Conservation (phyloP, 2,329 filamentous ascomycete species). For the Colletotrichum sidae region DNA sequence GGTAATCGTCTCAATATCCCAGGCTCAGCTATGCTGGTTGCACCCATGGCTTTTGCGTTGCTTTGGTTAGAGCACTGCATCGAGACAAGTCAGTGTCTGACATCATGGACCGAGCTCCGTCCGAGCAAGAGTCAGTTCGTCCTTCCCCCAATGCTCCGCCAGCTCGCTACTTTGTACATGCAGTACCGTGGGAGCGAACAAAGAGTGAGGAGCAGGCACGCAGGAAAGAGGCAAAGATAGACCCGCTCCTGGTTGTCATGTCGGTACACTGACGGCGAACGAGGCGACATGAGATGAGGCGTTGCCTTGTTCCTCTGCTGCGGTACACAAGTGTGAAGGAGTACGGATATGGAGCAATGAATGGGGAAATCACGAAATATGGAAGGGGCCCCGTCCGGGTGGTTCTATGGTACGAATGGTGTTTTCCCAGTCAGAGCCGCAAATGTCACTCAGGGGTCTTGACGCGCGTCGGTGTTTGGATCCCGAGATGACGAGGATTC, state of each 20-base stretch:
- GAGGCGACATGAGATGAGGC: neutral
- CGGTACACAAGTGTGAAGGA: neutral
- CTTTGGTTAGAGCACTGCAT: neutral
- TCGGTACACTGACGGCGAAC: conserved; percentile 5
- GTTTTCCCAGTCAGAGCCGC: conserved; percentile 31
- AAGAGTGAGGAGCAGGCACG: neutral
- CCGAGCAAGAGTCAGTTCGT: conserved; percentile 12
- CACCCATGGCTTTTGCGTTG: too few relatives aligned
- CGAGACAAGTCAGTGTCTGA: conserved; percentile 22
- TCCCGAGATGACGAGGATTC: conserved; percentile 12
- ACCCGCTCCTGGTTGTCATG: conserved; percentile 24
- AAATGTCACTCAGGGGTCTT: conserved; percentile 28
- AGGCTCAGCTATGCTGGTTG: neutral
- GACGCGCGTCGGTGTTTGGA: conserved; percentile 7
- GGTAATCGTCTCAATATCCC: neutral
- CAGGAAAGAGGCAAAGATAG: conserved; percentile 7
- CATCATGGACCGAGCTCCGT: conserved; percentile 34
- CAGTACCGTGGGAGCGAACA: neutral
- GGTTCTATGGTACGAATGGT: conserved; percentile 30
- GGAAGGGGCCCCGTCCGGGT: conserved; percentile 15
- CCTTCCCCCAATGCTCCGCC: too few relatives aligned
- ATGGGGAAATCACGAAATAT: conserved; percentile 27
- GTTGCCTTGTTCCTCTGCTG: neutral
- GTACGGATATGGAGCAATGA: conserved; percentile 35
- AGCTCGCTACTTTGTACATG: too few relatives aligned